phyloP scores from a whole-genome alignment of 257 asterid genomes.

The Fraxinus americana region DNA sequence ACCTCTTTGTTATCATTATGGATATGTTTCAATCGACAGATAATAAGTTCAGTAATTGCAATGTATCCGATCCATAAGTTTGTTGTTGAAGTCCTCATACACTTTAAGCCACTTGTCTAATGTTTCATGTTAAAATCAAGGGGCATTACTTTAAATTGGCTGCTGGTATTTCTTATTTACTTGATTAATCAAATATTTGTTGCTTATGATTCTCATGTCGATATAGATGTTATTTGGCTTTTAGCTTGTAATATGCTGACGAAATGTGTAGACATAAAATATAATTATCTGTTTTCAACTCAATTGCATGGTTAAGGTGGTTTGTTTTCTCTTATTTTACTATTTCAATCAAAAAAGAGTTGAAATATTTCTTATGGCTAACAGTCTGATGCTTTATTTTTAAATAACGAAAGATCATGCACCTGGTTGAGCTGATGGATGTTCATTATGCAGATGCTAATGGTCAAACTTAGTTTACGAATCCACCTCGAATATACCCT shows the following conservation, averaged over 20 bases:
- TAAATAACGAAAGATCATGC: background rate
- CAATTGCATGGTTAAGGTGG: background rate
- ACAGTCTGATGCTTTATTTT: background rate
- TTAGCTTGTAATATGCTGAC: background rate
- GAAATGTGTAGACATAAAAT: background rate
- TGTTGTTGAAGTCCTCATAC: background rate
- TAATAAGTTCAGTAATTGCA: background rate
- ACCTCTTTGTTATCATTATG: background rate
- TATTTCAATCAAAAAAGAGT: background rate
- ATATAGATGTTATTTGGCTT: background rate
- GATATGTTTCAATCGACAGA: background rate
- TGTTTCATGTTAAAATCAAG: background rate
- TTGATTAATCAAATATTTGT: background rate
- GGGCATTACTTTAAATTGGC: background rate
- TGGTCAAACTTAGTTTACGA: constrained; percentile 63
- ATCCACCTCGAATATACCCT: constrained; percentile 43
- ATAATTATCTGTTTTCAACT: background rate
- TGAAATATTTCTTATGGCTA: background rate
- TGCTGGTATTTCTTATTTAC: background rate
- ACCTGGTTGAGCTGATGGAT: constrained; percentile 23
- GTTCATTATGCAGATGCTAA: constrained; percentile 57
- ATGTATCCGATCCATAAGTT: background rate
- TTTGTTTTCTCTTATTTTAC: background rate
- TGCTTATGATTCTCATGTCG: background rate
- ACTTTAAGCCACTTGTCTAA: background rate